Evolutionary conservation across 2,329 filamentous ascomycete genomes (phyloP), one percentile per base, ranked within the genome.

Genomic region (Trichoderma simmonsii): DNA sequence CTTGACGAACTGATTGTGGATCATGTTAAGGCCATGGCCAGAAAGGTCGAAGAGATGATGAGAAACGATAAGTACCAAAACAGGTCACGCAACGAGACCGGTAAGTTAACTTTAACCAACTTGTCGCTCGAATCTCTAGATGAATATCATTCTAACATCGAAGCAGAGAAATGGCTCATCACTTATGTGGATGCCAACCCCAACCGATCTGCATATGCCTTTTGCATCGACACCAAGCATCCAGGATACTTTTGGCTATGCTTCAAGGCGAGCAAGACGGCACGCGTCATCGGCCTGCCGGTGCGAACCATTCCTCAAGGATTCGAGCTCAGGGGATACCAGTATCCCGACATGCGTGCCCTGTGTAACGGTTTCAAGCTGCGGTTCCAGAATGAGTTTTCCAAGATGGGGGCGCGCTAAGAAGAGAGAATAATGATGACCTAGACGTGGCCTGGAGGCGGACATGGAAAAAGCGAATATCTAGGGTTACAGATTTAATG

Each of bases 281-380:
- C 93, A 3, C 87, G 86, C 59, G 89, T 95, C 68, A 90, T 92
- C 74, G 90, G 90, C 61, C 95, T 95, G 91, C 89, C 90, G 6
- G 93, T 99, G 75, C 95, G 96, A 77, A 91, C 98, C 48, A 92
- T 98, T 21, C 96, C 96, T 3, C 93, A 97, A 77, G 96, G 93
- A 6, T 99, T 95, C 79, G 94, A 98, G 84, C 87, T 99, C 77
- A 90, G 94, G 83, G 93, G 92, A 76, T 92, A 93, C 76, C 89
- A 92, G 67, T 99, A 99, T 80, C 95, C 96, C 1, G 95, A 98
- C 78, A 97, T 98, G 93, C 89, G 92, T 76, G 94, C 94, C 63
- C 85, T 99, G 74, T 97, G 95, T 86, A 99, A 99, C 83, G 96
- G 95, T 6, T 98, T 98, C 87, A 98, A 98, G 86, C 82, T 95